These are phyloP conservation scores for Solanum hybrid DNA, from an alignment of 305 asterid genomes.

Conservation along the genomic window DNA sequence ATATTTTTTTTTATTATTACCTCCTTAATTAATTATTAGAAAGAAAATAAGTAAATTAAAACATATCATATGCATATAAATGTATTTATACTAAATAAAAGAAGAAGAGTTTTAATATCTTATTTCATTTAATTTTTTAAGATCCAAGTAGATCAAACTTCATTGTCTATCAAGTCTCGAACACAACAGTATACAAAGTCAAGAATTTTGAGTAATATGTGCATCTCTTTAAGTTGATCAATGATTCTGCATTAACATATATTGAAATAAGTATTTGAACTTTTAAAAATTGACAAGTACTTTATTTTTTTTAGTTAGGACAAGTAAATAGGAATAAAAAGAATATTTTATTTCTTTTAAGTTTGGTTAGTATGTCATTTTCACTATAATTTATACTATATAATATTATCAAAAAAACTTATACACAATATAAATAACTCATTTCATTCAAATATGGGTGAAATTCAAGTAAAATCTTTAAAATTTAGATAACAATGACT, in stretches of 20 bases:
- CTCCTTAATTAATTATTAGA: background rate
- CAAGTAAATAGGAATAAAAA: background rate
- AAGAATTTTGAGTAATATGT: background rate
- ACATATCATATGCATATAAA: background rate
- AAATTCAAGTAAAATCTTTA: background rate
- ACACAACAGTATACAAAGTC: background rate
- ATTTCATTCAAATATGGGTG: background rate
- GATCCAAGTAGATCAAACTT: background rate
- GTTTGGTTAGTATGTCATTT: background rate
- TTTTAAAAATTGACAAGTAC: background rate
- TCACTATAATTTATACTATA: background rate
- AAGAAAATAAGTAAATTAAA: background rate
- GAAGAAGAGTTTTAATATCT: background rate
- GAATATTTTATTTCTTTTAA: background rate
- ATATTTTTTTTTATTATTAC: background rate
- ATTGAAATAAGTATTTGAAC: background rate
- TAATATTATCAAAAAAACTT: background rate
- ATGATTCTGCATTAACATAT: background rate
- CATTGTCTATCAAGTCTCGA: background rate
- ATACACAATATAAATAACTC: background rate
- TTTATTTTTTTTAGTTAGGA: background rate
- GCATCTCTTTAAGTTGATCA: background rate
- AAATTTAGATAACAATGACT: background rate
- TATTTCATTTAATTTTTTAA: background rate
- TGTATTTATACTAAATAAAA: background rate